phyloP scores from a whole-genome alignment of 2,329 filamentous ascomycete species.

The Exophiala sp. region DNA sequence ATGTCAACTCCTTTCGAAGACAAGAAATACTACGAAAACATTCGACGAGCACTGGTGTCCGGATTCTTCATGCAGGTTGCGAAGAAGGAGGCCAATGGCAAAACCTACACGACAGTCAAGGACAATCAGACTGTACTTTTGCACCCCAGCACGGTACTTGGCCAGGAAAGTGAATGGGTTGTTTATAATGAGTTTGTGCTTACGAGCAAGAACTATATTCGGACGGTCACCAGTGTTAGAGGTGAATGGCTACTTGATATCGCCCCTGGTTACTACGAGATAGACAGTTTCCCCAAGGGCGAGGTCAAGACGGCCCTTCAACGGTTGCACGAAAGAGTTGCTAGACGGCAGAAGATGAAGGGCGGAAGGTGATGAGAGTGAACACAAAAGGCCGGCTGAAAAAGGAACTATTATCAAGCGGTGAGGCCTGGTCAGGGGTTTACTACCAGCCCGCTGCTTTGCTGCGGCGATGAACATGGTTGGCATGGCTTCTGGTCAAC shows the following conservation, averaged over 20 bases:
- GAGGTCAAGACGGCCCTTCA: slow-evolving; percentile 70
- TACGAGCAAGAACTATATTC: slow-evolving; percentile 96
- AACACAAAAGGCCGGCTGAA: background rate
- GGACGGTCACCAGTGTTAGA: slow-evolving; percentile 85
- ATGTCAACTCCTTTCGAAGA: slow-evolving; percentile 86
- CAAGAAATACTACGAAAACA: slow-evolving; percentile 98
- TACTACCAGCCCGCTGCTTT: too few relatives aligned
- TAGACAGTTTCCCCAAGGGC: slow-evolving; percentile 75
- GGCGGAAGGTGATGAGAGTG: slow-evolving; percentile 7
- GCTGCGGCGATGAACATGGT: too few relatives aligned
- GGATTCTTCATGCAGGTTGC: slow-evolving; percentile 99
- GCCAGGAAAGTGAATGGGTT: slow-evolving; percentile 90
- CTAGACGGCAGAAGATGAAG: slow-evolving; percentile 51
- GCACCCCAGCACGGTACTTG: slow-evolving; percentile 87
- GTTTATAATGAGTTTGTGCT: slow-evolving; percentile 98
- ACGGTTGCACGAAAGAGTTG: slow-evolving; percentile 53
- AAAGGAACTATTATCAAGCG: too few relatives aligned
- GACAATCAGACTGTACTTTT: slow-evolving; percentile 91
- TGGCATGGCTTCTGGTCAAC: too few relatives aligned
- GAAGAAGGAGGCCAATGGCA: slow-evolving; percentile 82
- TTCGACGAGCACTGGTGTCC: slow-evolving; percentile 82
- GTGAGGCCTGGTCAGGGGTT: too few relatives aligned
- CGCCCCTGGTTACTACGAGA: slow-evolving; percentile 86
- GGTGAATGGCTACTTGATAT: slow-evolving; percentile 97
- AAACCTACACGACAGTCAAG: slow-evolving; percentile 93